Conservation (phyloP, 2,329 filamentous ascomycete species). For the Diaporthe citri region DNA sequence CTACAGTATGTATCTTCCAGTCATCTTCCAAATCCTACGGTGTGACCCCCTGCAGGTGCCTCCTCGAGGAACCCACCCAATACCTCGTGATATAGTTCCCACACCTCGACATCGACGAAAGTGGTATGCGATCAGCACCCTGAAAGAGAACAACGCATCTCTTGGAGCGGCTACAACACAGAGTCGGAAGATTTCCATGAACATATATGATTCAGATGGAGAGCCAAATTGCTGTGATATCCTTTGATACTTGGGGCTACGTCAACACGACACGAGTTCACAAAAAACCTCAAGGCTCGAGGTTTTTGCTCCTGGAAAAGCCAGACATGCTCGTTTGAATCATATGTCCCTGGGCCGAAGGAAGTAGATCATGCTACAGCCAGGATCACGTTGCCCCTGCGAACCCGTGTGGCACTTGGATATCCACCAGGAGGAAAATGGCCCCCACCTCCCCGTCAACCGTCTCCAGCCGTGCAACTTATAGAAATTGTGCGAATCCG, state of each 20-base stretch:
- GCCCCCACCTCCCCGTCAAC: neutral
- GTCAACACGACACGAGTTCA: neutral
- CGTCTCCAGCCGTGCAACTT: neutral
- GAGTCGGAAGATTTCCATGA: neutral
- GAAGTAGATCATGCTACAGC: neutral
- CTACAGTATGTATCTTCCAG: neutral
- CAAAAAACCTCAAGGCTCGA: neutral
- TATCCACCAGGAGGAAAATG: neutral
- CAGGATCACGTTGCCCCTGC: neutral
- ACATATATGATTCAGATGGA: neutral
- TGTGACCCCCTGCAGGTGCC: neutral
- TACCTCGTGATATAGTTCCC: neutral
- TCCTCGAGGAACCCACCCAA: neutral
- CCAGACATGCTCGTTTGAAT: neutral
- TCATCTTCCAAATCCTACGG: neutral
- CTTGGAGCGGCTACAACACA: neutral
- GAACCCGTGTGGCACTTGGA: neutral
- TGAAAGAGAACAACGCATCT: neutral
- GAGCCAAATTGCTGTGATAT: neutral
- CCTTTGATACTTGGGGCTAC: neutral
- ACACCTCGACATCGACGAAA: neutral
- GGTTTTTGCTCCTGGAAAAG: accelerated
- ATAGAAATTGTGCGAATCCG: neutral
- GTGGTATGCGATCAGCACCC: neutral
- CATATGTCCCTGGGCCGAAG: neutral